Conservation (phyloP, 345 rosid species). For the Salix viminalis region DNA sequence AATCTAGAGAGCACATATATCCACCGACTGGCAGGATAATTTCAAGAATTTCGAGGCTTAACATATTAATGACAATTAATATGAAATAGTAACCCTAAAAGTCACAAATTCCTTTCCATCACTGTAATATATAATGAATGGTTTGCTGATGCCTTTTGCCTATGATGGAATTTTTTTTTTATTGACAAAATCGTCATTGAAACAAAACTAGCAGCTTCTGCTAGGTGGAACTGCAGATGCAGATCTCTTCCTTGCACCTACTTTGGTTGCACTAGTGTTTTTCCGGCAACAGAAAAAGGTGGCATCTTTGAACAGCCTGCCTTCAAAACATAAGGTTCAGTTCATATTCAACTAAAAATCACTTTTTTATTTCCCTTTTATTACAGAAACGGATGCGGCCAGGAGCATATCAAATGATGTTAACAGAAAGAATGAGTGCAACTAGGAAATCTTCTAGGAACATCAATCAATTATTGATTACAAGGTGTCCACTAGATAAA, state of each 20-base stretch:
- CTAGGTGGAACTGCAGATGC: background rate
- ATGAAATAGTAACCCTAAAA: background rate
- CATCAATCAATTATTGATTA: background rate
- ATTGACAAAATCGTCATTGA: background rate
- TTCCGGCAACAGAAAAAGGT: background rate
- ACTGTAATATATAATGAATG: background rate
- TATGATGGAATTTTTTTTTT: background rate
- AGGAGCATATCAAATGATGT: background rate
- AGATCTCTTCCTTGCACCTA: background rate
- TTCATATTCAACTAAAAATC: background rate
- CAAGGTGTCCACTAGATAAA: background rate
- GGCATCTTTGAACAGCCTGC: background rate
- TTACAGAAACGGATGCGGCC: background rate
- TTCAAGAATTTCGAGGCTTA: too few species aligned
- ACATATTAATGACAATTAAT: background rate
- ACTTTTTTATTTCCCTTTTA: background rate
- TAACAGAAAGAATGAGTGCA: background rate
- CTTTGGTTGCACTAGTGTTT: background rate
- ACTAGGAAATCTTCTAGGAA: background rate
- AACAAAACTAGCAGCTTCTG: background rate
- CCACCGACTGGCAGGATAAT: too few species aligned
- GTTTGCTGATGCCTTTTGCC: background rate
- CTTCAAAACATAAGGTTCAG: background rate
- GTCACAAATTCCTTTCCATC: background rate
- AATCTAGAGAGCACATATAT: too few species aligned